phyloP scores from a whole-genome alignment of 306 rosid species.

The Gastrolobium villosum region DNA sequence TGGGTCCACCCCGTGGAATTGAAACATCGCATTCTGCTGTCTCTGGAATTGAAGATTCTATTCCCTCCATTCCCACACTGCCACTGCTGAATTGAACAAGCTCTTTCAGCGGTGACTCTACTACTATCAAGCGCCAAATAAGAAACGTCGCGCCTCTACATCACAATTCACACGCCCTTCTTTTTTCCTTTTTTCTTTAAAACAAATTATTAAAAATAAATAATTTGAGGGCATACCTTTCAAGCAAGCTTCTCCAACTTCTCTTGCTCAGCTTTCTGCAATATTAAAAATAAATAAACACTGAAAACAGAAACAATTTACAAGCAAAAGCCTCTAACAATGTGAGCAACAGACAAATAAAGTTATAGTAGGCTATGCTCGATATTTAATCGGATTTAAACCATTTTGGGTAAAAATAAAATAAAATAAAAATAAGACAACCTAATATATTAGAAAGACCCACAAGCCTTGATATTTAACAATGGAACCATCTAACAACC shows the following conservation, averaged over 20 bases:
- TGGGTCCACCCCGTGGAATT: slow-evolving; percentile 86
- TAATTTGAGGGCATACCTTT: slow-evolving; percentile 60
- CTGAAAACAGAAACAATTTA: slow-evolving; percentile 15
- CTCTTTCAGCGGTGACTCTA: too few species aligned
- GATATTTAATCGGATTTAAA: too few species aligned
- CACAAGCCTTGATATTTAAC: neutral
- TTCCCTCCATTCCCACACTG: slow-evolving; percentile 27
- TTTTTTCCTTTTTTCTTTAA: too few species aligned
- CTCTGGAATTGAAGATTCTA: slow-evolving; percentile 43
- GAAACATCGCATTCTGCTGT: slow-evolving; percentile 47
- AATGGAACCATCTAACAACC: neutral
- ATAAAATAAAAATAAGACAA: neutral
- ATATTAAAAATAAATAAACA: slow-evolving; percentile 41
- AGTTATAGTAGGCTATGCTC: too few species aligned
- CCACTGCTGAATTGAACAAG: too few species aligned
- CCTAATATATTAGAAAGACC: slow-evolving; percentile 4
- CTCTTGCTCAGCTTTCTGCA: slow-evolving; percentile 86
- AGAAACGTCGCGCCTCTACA: too few species aligned
- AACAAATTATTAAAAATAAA: too few species aligned
- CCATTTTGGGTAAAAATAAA: too few species aligned
- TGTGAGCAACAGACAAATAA: too few species aligned
- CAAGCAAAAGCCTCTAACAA: slow-evolving; percentile 29
- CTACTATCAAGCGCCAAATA: too few species aligned
- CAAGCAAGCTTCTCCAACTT: slow-evolving; percentile 92
- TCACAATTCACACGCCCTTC: too few species aligned